Percentiles rank a stretch among this genome's conserved stretches.
Evolutionary conservation across 352 stramenopile genomes (phyloP).

Genomic region (Thalassiosira hispida): DNA sequence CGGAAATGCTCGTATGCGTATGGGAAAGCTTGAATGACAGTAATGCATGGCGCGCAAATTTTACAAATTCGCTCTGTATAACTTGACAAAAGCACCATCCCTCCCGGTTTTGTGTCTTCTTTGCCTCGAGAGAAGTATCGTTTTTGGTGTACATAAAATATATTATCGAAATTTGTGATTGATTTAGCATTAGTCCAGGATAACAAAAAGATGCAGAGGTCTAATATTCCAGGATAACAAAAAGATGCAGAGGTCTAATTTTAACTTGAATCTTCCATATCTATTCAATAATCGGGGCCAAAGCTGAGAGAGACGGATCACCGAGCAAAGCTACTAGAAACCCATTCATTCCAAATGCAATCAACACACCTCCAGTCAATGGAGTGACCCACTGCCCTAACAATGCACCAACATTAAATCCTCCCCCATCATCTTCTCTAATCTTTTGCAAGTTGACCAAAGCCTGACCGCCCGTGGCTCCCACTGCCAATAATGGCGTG

Average conservation of each 20-base stretch:
- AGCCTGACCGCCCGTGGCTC: conserved; percentile 71
- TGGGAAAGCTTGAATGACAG: no score
- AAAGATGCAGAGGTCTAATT: no score
- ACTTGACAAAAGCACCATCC: no score
- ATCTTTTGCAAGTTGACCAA: conserved; percentile 66
- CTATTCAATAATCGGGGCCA: conserved; percentile 65
- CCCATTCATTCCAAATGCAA: conserved; percentile 81
- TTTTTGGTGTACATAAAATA: no score
- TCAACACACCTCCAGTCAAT: conserved; percentile 73
- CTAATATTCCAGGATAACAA: no score
- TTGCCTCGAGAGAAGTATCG: no score
- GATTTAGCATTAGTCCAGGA: no score
- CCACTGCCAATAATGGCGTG: conserved; percentile 71
- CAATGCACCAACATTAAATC: conserved; percentile 46
- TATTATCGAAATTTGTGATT: no score
- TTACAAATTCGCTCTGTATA: no score
- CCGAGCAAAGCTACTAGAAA: conserved; percentile 74
- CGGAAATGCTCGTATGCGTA: background rate
- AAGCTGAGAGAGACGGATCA: conserved; percentile 74
- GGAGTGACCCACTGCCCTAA: conserved; percentile 70
- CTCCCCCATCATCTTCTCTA: conserved; percentile 36
- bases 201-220: no score
- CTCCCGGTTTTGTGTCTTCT: no score
- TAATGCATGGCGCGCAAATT: no score
- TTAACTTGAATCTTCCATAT: background rate